phyloP scores from a whole-genome alignment of 73 alveolate genomes.

The Loxodes magnus region DNA sequence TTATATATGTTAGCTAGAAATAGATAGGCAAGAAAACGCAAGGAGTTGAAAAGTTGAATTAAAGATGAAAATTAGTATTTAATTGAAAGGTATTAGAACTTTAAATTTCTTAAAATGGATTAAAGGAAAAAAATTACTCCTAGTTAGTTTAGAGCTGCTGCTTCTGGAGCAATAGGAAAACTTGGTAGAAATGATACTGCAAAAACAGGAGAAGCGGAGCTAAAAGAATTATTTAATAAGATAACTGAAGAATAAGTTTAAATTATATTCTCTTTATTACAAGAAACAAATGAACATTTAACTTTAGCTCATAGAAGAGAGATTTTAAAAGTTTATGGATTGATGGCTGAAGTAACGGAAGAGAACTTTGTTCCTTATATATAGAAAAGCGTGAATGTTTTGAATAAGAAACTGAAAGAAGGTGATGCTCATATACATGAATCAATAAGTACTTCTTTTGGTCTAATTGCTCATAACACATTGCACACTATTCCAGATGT shows the following conservation, averaged over 20 bases:
- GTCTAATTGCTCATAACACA: conserved; percentile 29
- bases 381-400: conserved; percentile 24
- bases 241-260: conserved; percentile 33
- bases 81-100: no score
- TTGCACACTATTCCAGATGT: conserved; percentile 28
- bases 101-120: no score
- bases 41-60: no score
- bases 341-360: conserved; percentile 46
- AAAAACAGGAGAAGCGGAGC: conserved; percentile 4
- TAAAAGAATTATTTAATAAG: neutral
- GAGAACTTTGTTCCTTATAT: conserved; percentile 37
- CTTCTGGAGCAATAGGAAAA: conserved; percentile 7
- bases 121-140: no score
- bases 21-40: no score
- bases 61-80: no score
- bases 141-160: no score
- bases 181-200: conserved; percentile 11
- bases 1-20: no score
- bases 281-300: conserved; percentile 37
- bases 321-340: conserved; percentile 36
- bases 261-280: conserved; percentile 21
- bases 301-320: conserved; percentile 35
- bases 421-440: conserved; percentile 20
- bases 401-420: conserved; percentile 43
- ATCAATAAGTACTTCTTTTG: conserved; percentile 28